A percentile compares a stretch with the other conserved stretches of the same genome.
phyloP scores from a whole-genome alignment of 352 stramenopile genomes.

The Plasmopara viticola region DNA sequence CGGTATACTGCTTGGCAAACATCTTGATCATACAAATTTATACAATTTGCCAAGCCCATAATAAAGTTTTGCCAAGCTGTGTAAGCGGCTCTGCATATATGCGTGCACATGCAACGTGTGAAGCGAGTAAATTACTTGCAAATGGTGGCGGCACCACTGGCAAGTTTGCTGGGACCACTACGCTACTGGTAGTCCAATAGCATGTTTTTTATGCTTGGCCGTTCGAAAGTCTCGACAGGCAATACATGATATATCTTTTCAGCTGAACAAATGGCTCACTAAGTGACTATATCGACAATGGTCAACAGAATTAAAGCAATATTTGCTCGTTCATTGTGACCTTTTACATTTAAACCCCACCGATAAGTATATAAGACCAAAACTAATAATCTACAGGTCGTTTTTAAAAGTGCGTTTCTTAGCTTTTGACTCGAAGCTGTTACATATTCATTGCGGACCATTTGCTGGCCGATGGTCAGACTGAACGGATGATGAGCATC shows the following conservation, averaged over 20 bases:
- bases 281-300: too few species aligned
- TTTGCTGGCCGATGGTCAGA: not conserved
- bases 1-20: too few species aligned
- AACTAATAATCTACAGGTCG: not conserved
- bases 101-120: too few species aligned
- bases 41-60: too few species aligned
- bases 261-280: not conserved
- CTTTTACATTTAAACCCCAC: not conserved
- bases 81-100: too few species aligned
- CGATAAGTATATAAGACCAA: not conserved
- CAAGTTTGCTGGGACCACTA: too few species aligned
- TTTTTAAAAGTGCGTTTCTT: not conserved
- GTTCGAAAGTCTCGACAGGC: not conserved
- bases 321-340: not conserved
- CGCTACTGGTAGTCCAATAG: too few species aligned
- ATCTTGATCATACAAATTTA: too few species aligned
- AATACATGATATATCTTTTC: not conserved
- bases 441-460: not conserved
- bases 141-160: too few species aligned
- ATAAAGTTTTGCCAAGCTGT: too few species aligned
- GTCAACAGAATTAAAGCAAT: too few species aligned
- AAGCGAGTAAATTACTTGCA: too few species aligned
- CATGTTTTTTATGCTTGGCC: not conserved
- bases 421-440: not conserved
- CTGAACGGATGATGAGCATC: not conserved